Base-by-base conservation (phyloP, 2,329 filamentous ascomycete genomes). In the Claviceps monticola region DNA sequence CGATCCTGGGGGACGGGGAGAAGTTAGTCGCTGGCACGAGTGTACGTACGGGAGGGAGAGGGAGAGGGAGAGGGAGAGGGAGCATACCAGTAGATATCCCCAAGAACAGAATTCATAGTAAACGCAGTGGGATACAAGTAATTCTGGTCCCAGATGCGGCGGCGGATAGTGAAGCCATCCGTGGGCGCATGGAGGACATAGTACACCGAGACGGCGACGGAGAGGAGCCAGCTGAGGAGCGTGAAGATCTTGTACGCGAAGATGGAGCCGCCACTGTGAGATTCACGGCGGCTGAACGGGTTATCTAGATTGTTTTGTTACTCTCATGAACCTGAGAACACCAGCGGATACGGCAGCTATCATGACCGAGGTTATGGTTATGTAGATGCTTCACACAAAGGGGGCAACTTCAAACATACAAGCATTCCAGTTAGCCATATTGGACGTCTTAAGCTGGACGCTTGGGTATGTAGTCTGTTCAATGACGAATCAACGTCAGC, bases 141-240 rank as follows among this genome's bases (percentile, higher is more conserved):
- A 64, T 89, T 89, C 68, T 88, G 82, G 52, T 79, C 79, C 83
- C 84, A 91, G 64, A 95, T 86, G 54, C 77, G 82, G 56, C 76
- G 74, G 54, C 78, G 74, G 56, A 75, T 69, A 57, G 70, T 70
- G 61, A 72, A 66, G 58, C 80, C 80, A 68, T 88, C 82, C 50
- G 76, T 69, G 1, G 86, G 86, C 14, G 70, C 67, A 58, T 82
- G 68, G 65, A 84, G 68, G 48, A 79, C 79, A 67, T 93, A 94
- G 72, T 87, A 88, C 64, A 93, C 71, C 53, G 83, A 80, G 49
- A 82, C 75, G 59, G 88, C 66, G 51, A 93, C 71, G 41, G 88
- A 78, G 45, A 94, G 69, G 29, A 88, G 68, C 84, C 87, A 95
- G 38, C 82, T 83, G 49, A 88, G 55, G 44, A 83, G 75, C 4